A percentile compares a stretch with the other conserved stretches of the same genome.
phyloP scores from a whole-genome alignment of 176 grass and related monocot genomes.

The Elaeis guineensis region DNA sequence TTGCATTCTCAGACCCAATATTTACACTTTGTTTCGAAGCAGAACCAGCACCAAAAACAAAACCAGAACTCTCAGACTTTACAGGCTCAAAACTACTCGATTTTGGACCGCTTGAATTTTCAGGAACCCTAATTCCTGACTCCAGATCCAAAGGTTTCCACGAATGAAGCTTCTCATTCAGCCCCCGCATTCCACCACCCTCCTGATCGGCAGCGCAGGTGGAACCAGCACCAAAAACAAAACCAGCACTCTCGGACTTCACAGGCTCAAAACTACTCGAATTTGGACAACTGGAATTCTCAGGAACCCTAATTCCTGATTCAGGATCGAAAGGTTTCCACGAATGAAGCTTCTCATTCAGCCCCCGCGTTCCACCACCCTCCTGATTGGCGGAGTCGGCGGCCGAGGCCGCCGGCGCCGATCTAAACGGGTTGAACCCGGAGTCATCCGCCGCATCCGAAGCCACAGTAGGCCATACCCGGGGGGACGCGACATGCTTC shows the following conservation, averaged over 20 bases:
- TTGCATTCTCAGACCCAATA: too few species aligned
- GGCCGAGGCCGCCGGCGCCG: not conserved
- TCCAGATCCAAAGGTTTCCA: not conserved
- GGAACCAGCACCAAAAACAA: slow-evolving; percentile 9
- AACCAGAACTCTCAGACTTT: not conserved
- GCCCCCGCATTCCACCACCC: not conserved
- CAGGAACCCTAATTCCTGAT: not conserved
- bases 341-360: slow-evolving; percentile 4
- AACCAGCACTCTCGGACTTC: not conserved
- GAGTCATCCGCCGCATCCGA: not conserved
- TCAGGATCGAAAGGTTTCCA: not conserved
- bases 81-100: slow-evolving; percentile 2
- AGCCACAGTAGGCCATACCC: slow-evolving; percentile 5
- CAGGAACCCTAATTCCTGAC: not conserved
- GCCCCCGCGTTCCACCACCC: not conserved
- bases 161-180: slow-evolving; percentile 5
- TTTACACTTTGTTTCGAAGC: too few species aligned
- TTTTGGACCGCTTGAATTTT: not conserved
- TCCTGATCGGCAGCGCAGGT: not conserved
- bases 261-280: not conserved
- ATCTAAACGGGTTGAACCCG: slow-evolving; percentile 9
- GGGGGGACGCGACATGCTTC: slow-evolving; percentile 8
- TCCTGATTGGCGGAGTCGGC: not conserved
- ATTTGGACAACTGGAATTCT: not conserved
- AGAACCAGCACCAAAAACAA: slow-evolving; percentile 27